A percentile compares a stretch with the other conserved stretches of the same genome.
Evolutionary conservation across 495 filamentous ascomycete genomes (phyloP).

Genomic region (Aspergillus funiculosus): DNA sequence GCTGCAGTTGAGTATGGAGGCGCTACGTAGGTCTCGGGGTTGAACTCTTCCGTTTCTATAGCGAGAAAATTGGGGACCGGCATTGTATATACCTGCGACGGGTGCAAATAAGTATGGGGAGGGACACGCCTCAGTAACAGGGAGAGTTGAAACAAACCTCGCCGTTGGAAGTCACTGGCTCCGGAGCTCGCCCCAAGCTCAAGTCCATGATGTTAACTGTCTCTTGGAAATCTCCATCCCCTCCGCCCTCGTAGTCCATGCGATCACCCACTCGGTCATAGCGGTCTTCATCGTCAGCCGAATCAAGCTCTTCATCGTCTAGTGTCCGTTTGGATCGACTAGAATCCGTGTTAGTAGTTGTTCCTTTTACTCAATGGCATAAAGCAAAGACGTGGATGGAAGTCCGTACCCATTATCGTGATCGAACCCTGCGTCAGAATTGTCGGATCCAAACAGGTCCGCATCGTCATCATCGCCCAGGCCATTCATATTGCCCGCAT

Average conservation of each 20-base stretch:
- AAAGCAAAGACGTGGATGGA: conserved; percentile 6
- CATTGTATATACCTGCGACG: conserved; percentile 64
- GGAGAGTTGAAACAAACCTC: too few relatives aligned
- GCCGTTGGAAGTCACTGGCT: conserved; percentile 67
- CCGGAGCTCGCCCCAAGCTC: conserved; percentile 57
- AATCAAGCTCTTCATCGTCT: conserved; percentile 72
- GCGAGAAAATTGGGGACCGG: conserved; percentile 75
- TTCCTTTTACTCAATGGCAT: conserved; percentile 14
- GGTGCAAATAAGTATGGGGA: too few relatives aligned
- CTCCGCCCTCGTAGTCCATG: conserved; percentile 44
- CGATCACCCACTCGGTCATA: conserved; percentile 44
- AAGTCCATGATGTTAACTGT: conserved; percentile 52
- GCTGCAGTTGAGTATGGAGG: conserved; percentile 62
- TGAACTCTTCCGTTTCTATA: conserved; percentile 67
- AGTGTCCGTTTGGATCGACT: conserved; percentile 51
- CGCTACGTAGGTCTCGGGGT: conserved; percentile 63
- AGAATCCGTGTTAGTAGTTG: conserved; percentile 20
- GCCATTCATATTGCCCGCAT: conserved; percentile 40
- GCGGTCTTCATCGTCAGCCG: conserved; percentile 65
- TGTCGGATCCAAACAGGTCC: conserved; percentile 63
- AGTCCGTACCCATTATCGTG: conserved; percentile 32
- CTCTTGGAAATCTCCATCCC: conserved; percentile 46
- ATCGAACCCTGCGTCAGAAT: conserved; percentile 37
- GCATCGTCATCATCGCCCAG: conserved; percentile 49
- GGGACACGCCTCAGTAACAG: too few relatives aligned